Conservation (phyloP, 2,329 filamentous ascomycete species). For the Nemania serpens region DNA sequence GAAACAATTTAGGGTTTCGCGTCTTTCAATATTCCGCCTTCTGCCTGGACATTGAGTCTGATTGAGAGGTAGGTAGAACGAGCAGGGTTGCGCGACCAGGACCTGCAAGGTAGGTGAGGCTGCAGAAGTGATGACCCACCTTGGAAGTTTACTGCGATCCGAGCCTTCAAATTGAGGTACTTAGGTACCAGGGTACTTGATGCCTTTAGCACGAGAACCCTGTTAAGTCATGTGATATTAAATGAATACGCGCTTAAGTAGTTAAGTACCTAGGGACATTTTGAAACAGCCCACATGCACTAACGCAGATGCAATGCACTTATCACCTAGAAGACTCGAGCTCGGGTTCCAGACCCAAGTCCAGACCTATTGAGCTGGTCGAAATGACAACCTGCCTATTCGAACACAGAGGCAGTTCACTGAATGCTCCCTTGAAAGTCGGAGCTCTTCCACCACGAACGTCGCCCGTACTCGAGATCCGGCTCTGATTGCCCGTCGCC, state of each 20-base stretch:
- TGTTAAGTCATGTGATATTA: no score
- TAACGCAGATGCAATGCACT: not conserved
- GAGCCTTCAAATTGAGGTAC: not conserved
- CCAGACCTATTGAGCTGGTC: not conserved
- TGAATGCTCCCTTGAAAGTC: not conserved
- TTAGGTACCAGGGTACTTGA: not conserved
- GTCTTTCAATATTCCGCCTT: not conserved
- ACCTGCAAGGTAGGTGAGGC: not conserved
- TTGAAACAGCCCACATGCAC: no score
- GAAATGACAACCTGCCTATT: not conserved
- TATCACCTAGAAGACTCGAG: not conserved
- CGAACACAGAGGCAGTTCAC: not conserved
- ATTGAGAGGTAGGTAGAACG: conserved; percentile 2
- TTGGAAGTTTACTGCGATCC: no score
- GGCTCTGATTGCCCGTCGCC: no score
- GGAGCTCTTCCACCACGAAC: no score
- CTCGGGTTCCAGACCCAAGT: not conserved
- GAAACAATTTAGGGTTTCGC: conserved; percentile 11
- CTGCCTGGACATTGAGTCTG: conserved; percentile 10
- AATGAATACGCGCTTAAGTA: no score
- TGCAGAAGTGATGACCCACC: no score
- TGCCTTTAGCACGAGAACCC: not conserved
- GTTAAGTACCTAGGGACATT: no score
- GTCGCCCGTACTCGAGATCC: no score
- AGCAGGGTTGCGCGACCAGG: conserved; percentile 18